Evolutionary conservation across 2,329 filamentous ascomycete genomes (phyloP).

Genomic region (Colletotrichum costaricense): DNA sequence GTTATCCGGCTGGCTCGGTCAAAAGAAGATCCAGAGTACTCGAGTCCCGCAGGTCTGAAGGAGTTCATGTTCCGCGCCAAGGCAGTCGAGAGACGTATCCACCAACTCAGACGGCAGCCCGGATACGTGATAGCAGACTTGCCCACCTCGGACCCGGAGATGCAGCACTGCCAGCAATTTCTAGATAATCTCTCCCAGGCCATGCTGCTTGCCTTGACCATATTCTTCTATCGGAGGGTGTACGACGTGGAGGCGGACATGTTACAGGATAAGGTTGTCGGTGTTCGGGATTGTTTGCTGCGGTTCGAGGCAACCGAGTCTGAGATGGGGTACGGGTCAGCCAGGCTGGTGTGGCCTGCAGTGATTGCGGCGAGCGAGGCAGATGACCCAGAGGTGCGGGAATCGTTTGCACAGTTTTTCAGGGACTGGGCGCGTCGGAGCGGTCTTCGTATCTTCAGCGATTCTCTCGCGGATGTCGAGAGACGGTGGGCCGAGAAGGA

Average conservation of each 20-base stretch:
- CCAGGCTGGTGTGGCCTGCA: conserved; percentile 50
- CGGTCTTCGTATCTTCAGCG: conserved; percentile 45
- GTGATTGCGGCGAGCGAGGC: conserved; percentile 53
- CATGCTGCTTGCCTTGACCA: neutral
- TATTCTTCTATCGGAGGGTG: neutral
- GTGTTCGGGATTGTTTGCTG: conserved; percentile 46
- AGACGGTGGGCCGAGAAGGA: conserved; percentile 45
- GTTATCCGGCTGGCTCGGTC: conserved; percentile 24
- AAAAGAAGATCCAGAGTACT: neutral
- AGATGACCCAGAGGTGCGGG: conserved; percentile 43
- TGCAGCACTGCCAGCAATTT: neutral
- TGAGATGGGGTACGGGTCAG: conserved; percentile 41
- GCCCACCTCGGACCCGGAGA: neutral
- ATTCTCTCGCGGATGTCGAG: conserved; percentile 41
- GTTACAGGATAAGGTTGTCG: conserved; percentile 46
- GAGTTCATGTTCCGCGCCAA: neutral
- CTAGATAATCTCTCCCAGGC: neutral
- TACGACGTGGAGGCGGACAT: conserved; percentile 46
- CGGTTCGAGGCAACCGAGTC: conserved; percentile 41
- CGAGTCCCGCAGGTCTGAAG: neutral
- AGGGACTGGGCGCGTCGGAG: conserved; percentile 41
- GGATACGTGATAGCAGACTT: neutral
- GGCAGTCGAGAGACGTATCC: neutral
- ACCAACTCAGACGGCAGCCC: neutral
- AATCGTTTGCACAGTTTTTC: conserved; percentile 48